These are phyloP conservation scores for Blastobotrys capitulatus DNA, from an alignment of 1,139 yeast genomes.

Conservation along the genomic window DNA sequence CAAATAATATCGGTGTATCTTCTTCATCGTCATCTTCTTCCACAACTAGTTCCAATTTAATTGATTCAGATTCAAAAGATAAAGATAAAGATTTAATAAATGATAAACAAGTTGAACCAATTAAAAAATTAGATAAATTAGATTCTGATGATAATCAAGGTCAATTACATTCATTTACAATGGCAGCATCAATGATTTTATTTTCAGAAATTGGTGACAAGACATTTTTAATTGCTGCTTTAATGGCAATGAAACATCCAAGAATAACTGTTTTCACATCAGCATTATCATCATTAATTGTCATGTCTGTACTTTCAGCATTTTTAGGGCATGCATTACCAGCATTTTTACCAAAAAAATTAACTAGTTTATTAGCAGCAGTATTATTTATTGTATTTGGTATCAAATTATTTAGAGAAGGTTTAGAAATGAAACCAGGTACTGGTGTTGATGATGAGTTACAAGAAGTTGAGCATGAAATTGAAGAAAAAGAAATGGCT, in stretches of 20 bases:
- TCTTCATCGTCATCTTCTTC: background rate
- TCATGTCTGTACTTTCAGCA: conserved; percentile 91
- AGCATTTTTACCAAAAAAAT: conserved; percentile 66
- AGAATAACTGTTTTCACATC: conserved; percentile 78
- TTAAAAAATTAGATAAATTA: background rate
- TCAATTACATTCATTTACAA: conserved; percentile 29
- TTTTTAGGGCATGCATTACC: conserved; percentile 91
- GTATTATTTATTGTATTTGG: conserved; percentile 80
- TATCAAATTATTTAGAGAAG: conserved; percentile 68
- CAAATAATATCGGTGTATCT: conserved; percentile 33
- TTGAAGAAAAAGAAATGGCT: conserved; percentile 58
- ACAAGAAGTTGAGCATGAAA: conserved; percentile 95
- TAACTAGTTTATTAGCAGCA: conserved; percentile 80
- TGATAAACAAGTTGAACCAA: background rate
- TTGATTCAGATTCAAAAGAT: background rate
- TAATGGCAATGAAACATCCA: conserved; percentile 95
- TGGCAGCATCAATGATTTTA: conserved; percentile 60
- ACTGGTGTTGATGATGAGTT: conserved; percentile 90
- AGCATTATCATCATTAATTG: conserved; percentile 76
- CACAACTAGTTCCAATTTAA: background rate
- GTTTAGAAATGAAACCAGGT: conserved; percentile 70
- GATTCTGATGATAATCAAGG: conserved; percentile 1
- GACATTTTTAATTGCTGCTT: conserved; percentile 91
- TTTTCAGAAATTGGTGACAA: conserved; percentile 96
- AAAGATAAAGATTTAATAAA: conserved; percentile 1